Conservation (phyloP, 495 filamentous ascomycete genomes). For the Extremus antarcticus region DNA sequence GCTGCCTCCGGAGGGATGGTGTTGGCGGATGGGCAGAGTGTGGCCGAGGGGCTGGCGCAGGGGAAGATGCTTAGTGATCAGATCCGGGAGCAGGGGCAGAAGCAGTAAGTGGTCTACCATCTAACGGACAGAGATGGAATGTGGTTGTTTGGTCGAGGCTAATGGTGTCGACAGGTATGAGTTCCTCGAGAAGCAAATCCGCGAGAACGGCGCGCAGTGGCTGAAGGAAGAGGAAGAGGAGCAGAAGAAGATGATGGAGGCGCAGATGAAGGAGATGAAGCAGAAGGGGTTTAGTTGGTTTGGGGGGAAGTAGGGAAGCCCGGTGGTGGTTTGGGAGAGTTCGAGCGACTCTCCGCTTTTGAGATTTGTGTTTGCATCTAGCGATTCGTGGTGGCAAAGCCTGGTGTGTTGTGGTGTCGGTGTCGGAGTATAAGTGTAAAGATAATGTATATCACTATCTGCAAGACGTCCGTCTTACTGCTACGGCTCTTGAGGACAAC, state of each 20-base stretch:
- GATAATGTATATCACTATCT: too few species aligned
- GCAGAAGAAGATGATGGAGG: slow-evolving; percentile 75
- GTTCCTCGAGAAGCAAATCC: slow-evolving; percentile 74
- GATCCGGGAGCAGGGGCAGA: slow-evolving; percentile 79
- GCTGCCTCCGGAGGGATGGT: slow-evolving; percentile 28
- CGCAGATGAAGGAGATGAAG: slow-evolving; percentile 49
- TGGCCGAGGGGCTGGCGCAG: slow-evolving; percentile 63
- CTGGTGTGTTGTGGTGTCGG: too few species aligned
- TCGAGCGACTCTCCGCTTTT: too few species aligned
- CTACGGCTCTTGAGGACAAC: too few species aligned
- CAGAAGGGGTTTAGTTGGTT: not conserved
- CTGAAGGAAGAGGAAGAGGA: slow-evolving; percentile 78
- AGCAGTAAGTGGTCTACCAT: slow-evolving; percentile 44
- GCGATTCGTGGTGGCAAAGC: too few species aligned
- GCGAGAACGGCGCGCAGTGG: slow-evolving; percentile 87
- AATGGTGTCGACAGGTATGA: slow-evolving; percentile 43
- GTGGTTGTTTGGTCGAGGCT: too few species aligned
- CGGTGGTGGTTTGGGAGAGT: too few species aligned
- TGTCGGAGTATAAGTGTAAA: too few species aligned
- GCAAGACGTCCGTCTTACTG: too few species aligned
- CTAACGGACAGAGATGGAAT: too few species aligned
- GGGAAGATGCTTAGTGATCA: slow-evolving; percentile 94
- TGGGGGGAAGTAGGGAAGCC: not conserved
- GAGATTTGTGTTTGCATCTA: too few species aligned
- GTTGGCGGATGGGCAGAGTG: slow-evolving; percentile 54